Evolutionary conservation across 2,329 filamentous ascomycete genomes (phyloP), one percentile per base, ranked within the genome.

Genomic region (Sarocladium oryzae): DNA sequence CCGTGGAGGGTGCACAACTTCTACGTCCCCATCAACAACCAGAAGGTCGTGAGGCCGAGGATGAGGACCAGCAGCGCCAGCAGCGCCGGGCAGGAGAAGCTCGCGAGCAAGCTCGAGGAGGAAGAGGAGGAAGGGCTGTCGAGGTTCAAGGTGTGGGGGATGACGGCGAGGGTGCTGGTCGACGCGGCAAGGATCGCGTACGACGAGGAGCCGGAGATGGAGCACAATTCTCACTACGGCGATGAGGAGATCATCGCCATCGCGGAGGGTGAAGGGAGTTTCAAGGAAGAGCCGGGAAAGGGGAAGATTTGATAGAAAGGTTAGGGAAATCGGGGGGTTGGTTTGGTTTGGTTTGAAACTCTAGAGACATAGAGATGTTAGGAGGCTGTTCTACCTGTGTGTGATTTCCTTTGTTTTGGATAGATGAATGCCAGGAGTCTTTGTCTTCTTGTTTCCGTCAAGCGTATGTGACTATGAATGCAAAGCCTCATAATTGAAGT

Each of bases 1-100:
- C 78, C 78, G n/a, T 97, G 91, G 92, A 71, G 77, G 58, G 77
- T 95, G 76, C 92, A 96, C 69, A 91, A 92, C 69, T 97, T 96
- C 70, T 87, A 88, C 70, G 90, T 96, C 23, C 91, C 89, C 2
- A 81, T 91, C 32, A 79, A 78, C 50, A 80, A 85, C 60, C 84
- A 88, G 69, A 78, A 71, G 21, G 85, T 91, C 18, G 77, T 81
- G 9, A 83, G 78, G 66, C 83, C 86, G 18, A 57, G 62, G n/a
- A 56, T 56, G n/a, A 26, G 48, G 40, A 32, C n/a, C n/a, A n/a
- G 46, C 21, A 35, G 38, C 30, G 32, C n/a, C 4, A 30, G 20
- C 24, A 28, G 16, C 16, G 37, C 36, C 2, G 50, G 33, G 4
- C 68, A 81, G 63, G 69, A 71, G 50, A 66, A 70, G 37, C 61